These are phyloP conservation scores for Fusarium coffeatum DNA, from an alignment of 2,329 filamentous ascomycete genomes.

Conservation along the genomic window DNA sequence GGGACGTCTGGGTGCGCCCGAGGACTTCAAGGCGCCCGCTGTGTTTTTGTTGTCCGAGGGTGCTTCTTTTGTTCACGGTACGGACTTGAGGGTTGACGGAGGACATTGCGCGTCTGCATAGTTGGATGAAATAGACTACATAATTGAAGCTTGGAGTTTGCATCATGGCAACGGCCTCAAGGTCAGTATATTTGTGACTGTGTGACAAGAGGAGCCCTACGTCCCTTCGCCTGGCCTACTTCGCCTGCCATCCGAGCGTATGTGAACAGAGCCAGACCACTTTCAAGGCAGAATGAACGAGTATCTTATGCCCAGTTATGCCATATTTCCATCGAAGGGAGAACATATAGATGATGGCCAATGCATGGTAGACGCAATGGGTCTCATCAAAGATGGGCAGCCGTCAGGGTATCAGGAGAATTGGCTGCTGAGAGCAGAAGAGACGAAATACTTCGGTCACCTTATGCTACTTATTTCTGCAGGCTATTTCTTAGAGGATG, in stretches of 20 bases:
- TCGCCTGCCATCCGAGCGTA: not conserved
- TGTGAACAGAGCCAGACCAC: not conserved
- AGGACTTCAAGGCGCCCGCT: conserved; percentile 68
- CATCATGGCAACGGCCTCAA: not conserved
- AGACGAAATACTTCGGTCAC: not conserved
- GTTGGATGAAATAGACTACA: not conserved
- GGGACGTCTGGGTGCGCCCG: conserved; percentile 63
- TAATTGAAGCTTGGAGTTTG: not conserved
- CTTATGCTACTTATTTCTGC: not conserved
- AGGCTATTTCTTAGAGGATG: not conserved
- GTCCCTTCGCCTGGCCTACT: not conserved
- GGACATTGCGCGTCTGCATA: conserved; percentile 60
- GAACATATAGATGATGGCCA: not conserved
- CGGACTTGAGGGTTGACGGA: conserved; percentile 67
- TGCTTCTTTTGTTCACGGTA: conserved; percentile 68
- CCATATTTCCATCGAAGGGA: not conserved
- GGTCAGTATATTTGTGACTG: not conserved
- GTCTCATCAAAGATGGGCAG: not conserved
- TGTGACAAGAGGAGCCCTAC: not conserved
- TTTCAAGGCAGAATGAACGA: not conserved
- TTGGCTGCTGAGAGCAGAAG: not conserved
- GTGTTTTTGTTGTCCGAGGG: conserved; percentile 68
- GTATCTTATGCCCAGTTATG: not conserved
- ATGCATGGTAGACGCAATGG: not conserved
- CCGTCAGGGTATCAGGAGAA: not conserved